These are phyloP conservation scores for Dichotomocladium elegans DNA, from an alignment of 371 early-diverging fungal species.

Conservation along the genomic window DNA sequence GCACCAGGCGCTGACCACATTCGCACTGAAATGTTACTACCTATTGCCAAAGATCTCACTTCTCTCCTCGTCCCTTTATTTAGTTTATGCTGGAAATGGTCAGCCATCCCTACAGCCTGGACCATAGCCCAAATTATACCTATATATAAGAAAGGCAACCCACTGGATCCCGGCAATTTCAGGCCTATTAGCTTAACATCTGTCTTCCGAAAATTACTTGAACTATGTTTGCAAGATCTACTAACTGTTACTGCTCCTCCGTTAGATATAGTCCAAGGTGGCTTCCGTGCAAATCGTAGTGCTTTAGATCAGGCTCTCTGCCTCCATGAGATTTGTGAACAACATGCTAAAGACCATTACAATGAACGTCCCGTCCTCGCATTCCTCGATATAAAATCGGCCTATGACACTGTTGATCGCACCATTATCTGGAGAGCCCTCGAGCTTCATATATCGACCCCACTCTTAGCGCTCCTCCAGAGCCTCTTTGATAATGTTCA, in stretches of 20 bases:
- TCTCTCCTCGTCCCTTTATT: conserved; percentile 1
- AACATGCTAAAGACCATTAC: neutral
- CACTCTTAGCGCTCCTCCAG: conserved; percentile 4
- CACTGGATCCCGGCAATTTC: too few relatives aligned
- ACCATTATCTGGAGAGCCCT: too few relatives aligned
- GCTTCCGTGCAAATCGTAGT: conserved; percentile 21
- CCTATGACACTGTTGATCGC: too few relatives aligned
- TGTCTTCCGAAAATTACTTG: too few relatives aligned
- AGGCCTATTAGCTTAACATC: too few relatives aligned
- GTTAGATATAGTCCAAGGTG: conserved; percentile 29
- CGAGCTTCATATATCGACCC: conserved; percentile 12
- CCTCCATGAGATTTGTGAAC: conserved; percentile 13
- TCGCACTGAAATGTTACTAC: conserved; percentile 3
- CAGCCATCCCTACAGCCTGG: conserved; percentile 18
- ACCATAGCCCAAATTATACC: conserved; percentile 9
- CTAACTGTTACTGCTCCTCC: too few relatives aligned
- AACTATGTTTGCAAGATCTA: neutral
- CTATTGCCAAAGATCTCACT: too few relatives aligned
- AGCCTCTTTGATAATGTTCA: conserved; percentile 16
- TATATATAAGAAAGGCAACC: too few relatives aligned
- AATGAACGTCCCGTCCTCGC: too few relatives aligned
- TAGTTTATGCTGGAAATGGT: too few relatives aligned
- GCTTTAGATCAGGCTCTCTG: too few relatives aligned
- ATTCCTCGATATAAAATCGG: conserved; percentile 26
- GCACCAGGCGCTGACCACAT: conserved; percentile 19